phyloP scores from a whole-genome alignment of 108 stramenopile genomes.

The Schizochytrium sp. region DNA sequence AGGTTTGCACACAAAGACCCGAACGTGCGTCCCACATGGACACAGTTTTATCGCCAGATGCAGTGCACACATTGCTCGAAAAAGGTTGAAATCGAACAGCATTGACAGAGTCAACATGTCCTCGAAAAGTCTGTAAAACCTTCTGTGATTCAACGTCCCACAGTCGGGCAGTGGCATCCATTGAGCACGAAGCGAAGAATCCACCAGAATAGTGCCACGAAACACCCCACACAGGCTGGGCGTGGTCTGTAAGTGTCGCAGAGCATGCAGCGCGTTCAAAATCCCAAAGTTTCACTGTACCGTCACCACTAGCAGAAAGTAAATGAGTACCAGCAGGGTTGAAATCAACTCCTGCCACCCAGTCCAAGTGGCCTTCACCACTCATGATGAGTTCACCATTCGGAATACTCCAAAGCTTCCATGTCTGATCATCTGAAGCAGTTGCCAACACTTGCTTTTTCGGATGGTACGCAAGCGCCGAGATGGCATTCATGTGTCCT shows the following conservation, averaged over 20 bases:
- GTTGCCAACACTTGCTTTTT: conserved; percentile 76
- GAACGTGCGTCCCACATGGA: conserved; percentile 76
- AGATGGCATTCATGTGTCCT: conserved; percentile 77
- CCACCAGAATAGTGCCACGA: conserved; percentile 78
- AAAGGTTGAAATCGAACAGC: conserved; percentile 78
- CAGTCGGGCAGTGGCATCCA: conserved; percentile 78
- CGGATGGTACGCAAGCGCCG: conserved; percentile 78
- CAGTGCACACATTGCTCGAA: conserved; percentile 78
- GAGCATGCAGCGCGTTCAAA: conserved; percentile 73
- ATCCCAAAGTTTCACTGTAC: conserved; percentile 81
- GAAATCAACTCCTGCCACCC: conserved; percentile 77
- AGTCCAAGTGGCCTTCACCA: conserved; percentile 78
- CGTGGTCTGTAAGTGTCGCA: conserved; percentile 77
- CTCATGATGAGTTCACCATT: conserved; percentile 79
- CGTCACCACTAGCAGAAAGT: conserved; percentile 75
- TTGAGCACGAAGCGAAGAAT: conserved; percentile 76
- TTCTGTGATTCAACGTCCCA: conserved; percentile 75
- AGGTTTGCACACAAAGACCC: conserved; percentile 77
- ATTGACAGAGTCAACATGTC: conserved; percentile 80
- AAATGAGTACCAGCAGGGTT: conserved; percentile 78
- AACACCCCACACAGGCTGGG: conserved; percentile 79
- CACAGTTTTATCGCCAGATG: conserved; percentile 80
- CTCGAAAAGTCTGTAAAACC: conserved; percentile 78
- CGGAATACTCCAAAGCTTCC: conserved; percentile 79
- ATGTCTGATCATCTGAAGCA: conserved; percentile 77